A percentile compares a stretch with the other conserved stretches of the same genome.
These are phyloP conservation scores for Mariannaea elegans DNA, from an alignment of 2,329 filamentous ascomycete genomes.

Conservation along the genomic window DNA sequence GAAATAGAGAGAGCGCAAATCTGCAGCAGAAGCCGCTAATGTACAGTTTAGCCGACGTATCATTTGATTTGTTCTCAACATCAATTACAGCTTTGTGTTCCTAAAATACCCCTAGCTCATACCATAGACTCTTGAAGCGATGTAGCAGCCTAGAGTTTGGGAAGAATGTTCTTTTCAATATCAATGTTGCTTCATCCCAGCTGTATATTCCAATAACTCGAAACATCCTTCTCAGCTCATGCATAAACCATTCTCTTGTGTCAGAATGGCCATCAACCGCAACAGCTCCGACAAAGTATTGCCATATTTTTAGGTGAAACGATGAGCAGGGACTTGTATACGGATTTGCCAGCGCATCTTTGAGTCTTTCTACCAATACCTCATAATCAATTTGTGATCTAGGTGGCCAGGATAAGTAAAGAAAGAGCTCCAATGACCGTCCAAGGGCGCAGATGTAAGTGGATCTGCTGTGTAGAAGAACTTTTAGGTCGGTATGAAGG, in stretches of 20 bases:
- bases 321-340: slow-evolving; percentile 29
- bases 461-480: slow-evolving; percentile 14
- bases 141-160: not conserved
- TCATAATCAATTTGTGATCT: not conserved
- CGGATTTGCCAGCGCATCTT: slow-evolving; percentile 6
- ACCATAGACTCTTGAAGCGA: not conserved
- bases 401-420: slow-evolving; percentile 25
- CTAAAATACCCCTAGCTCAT: not conserved
- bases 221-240: not conserved
- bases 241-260: not conserved
- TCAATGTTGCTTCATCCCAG: not conserved
- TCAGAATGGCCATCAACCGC: not conserved
- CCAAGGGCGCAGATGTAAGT: slow-evolving; percentile 25
- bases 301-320: slow-evolving; percentile 28
- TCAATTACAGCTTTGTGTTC: too few relatives aligned
- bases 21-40: too few relatives aligned
- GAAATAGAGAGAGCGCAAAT: too few relatives aligned
- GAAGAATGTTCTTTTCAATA: not conserved
- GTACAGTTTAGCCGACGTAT: too few relatives aligned
- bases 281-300: slow-evolving; percentile 32
- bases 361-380: slow-evolving; percentile 15
- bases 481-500: slow-evolving; percentile 12
- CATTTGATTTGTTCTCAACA: too few relatives aligned
- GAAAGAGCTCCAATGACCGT: slow-evolving; percentile 16
- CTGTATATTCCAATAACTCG: not conserved